Conservation (phyloP, 805 yeast species). For the Wickerhamiella allomyrinae region DNA sequence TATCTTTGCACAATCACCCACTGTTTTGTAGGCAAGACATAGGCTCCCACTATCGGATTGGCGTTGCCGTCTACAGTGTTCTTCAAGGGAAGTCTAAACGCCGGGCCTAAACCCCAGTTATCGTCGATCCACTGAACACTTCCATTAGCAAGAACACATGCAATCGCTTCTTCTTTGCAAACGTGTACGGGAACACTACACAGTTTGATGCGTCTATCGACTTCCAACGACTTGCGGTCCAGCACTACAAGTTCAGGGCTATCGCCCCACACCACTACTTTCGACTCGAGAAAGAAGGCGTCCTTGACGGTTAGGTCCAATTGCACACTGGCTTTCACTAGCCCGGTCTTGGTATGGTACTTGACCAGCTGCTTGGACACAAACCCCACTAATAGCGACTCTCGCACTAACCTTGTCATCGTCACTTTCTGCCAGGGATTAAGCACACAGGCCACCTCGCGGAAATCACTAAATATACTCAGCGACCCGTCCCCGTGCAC, state of each 20-base stretch:
- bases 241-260: slow-evolving; percentile 1
- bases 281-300: neutral
- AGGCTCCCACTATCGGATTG: neutral
- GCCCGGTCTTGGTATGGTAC: slow-evolving; percentile 4
- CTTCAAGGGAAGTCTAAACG: neutral
- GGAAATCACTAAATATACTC: neutral
- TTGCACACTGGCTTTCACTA: neutral
- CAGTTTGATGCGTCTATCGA: neutral
- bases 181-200: slow-evolving; percentile 5
- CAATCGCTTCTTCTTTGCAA: slow-evolving; percentile 1
- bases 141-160: slow-evolving; percentile 3
- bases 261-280: slow-evolving; percentile 5
- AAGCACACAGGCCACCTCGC: neutral
- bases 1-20: slow-evolving; percentile 8
- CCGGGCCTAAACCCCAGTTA: neutral
- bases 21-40: neutral
- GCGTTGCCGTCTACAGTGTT: neutral
- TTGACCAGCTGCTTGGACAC: slow-evolving; percentile 1
- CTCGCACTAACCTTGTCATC: neutral
- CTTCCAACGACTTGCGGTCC: slow-evolving; percentile 3
- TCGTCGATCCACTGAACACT: slow-evolving; percentile 2
- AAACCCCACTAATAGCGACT: slow-evolving; percentile 2
- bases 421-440: slow-evolving; percentile 1
- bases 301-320: slow-evolving; percentile 2
- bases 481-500: slow-evolving; percentile 5